phyloP scores from a whole-genome alignment of 2,329 filamentous ascomycete species.

The Aspergillus sp. region DNA sequence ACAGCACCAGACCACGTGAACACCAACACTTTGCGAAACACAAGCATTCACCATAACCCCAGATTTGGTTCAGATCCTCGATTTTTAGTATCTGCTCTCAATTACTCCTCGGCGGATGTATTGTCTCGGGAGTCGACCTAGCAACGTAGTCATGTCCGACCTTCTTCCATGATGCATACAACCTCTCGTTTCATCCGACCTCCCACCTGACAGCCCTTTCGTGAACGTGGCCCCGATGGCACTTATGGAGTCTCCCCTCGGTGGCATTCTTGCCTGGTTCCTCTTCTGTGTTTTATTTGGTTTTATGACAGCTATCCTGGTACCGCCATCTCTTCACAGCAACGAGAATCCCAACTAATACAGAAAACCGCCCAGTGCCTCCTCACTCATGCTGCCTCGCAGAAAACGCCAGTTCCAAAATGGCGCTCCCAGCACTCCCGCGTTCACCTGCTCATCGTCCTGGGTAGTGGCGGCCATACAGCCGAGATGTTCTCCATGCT shows the following conservation, averaged over 20 bases:
- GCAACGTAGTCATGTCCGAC: background rate
- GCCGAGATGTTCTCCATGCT: conserved; percentile 92
- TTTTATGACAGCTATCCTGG: conserved; percentile 12
- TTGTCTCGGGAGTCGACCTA: background rate
- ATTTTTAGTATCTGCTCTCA: background rate
- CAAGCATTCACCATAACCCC: background rate
- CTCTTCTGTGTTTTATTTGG: background rate
- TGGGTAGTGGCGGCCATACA: conserved; percentile 93
- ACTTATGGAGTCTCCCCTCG: background rate
- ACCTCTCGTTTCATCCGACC: background rate
- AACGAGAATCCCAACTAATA: conserved; percentile 10
- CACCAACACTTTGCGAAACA: background rate
- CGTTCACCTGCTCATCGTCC: conserved; percentile 74
- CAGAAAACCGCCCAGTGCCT: conserved; percentile 26
- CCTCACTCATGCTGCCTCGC: conserved; percentile 33
- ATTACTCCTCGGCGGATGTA: background rate
- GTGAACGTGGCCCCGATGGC: background rate
- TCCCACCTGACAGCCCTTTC: background rate
- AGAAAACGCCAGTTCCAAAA: conserved; percentile 35
- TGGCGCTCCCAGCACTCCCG: conserved; percentile 37
- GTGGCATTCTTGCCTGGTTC: background rate
- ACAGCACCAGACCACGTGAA: conserved; percentile 34
- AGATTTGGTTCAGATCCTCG: background rate
- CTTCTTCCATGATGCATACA: background rate
- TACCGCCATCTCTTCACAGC: conserved; percentile 3